phyloP scores from a whole-genome alignment of 306 rosid genomes.

The Glycyrrhiza uralensis region DNA sequence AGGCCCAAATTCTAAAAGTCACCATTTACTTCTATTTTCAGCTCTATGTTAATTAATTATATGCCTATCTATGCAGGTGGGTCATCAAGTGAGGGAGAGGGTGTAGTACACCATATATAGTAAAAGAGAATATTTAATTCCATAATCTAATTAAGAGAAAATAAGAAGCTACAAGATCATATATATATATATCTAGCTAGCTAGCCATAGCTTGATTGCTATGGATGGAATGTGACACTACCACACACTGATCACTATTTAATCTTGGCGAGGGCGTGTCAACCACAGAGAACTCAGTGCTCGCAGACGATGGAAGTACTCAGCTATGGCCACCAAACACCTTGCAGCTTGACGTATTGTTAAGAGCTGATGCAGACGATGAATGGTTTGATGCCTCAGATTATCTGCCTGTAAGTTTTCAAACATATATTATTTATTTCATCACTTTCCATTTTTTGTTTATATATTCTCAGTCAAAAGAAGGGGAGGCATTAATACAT shows the following conservation, averaged over 20 bases:
- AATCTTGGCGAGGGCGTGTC: slow-evolving; percentile 80
- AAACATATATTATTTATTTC: neutral
- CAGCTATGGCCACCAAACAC: slow-evolving; percentile 79
- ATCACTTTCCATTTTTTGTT: neutral
- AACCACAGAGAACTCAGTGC: slow-evolving; percentile 91
- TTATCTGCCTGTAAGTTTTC: slow-evolving; percentile 72
- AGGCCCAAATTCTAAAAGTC: no score
- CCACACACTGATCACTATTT: slow-evolving; percentile 11
- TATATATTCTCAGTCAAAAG: neutral
- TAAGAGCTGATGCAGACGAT: slow-evolving; percentile 61
- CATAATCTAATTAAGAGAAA: neutral
- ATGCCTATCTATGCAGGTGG: slow-evolving; percentile 15
- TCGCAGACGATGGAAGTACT: slow-evolving; percentile 88
- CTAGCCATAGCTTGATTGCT: neutral
- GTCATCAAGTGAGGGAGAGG: neutral
- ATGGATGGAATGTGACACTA: neutral
- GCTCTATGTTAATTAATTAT: slow-evolving; percentile 6
- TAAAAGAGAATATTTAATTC: slow-evolving; percentile 5
- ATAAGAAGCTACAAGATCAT: slow-evolving; percentile 22
- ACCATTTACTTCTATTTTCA: neutral
- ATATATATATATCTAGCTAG: slow-evolving; percentile 7
- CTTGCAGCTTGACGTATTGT: slow-evolving; percentile 85
- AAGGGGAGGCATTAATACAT: no score
- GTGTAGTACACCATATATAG: neutral
- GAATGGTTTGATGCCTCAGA: slow-evolving; percentile 75